phyloP scores from a whole-genome alignment of 2,329 filamentous ascomycete genomes.

The Neofusicoccum ribis region DNA sequence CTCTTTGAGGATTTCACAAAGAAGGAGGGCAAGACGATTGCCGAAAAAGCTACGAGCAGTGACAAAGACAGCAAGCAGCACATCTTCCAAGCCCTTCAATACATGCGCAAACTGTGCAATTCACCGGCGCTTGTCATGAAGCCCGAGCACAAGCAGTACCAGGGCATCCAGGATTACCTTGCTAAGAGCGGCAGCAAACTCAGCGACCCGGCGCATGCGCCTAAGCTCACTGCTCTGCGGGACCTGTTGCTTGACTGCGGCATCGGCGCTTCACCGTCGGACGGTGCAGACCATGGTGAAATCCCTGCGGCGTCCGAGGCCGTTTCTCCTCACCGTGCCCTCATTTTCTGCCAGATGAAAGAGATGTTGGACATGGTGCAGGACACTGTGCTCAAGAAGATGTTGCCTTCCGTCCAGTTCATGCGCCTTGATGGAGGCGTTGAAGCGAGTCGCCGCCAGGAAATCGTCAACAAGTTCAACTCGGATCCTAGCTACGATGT shows the following conservation, averaged over 20 bases:
- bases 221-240: conserved; percentile 85
- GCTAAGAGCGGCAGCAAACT: conserved; percentile 77
- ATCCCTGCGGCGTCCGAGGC: conserved; percentile 64
- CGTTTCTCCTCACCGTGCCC: conserved; percentile 91
- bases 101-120: conserved; percentile 99
- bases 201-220: conserved; percentile 83
- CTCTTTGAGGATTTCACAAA: conserved; percentile 96
- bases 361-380: conserved; percentile 99
- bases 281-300: conserved; percentile 50
- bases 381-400: conserved; percentile 82
- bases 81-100: conserved; percentile 98
- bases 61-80: conserved; percentile 96
- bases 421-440: conserved; percentile 92
- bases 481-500: conserved; percentile 96
- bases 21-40: conserved; percentile 86
- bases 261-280: conserved; percentile 66
- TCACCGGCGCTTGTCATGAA: conserved; percentile 96
- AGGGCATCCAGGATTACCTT: conserved; percentile 79
- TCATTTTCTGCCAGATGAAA: conserved; percentile 99
- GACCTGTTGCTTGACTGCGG: conserved; percentile 98
- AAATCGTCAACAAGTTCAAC: conserved; percentile 99
- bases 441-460: conserved; percentile 89
- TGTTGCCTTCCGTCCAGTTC: conserved; percentile 91
- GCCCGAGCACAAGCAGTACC: conserved; percentile 86
- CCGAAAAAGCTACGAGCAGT: conserved; percentile 72